Conservation (phyloP, 1,284 basidiomycete species). For the Megacollybia platyphylla region DNA sequence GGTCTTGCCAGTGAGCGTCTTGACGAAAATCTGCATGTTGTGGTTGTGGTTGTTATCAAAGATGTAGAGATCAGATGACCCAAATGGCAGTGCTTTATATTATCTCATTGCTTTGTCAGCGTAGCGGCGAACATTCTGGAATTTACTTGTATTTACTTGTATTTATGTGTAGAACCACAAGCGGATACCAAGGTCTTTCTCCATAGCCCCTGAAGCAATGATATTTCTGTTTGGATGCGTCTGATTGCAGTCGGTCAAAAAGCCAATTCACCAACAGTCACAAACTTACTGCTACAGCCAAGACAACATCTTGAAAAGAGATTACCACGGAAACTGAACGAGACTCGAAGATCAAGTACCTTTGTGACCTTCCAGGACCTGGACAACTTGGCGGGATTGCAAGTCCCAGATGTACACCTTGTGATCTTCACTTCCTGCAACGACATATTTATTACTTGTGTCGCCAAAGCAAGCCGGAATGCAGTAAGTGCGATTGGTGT, state of each 20-base stretch:
- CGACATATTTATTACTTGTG: slow-evolving; percentile 51
- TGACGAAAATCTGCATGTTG: slow-evolving; percentile 73
- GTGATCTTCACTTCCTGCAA: slow-evolving; percentile 86
- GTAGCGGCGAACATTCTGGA: no score
- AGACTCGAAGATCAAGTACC: slow-evolving; percentile 28
- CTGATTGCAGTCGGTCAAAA: slow-evolving; percentile 20
- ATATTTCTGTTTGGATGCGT: slow-evolving; percentile 60
- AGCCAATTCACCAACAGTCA: background rate
- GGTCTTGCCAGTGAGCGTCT: slow-evolving; percentile 80
- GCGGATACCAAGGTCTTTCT: slow-evolving; percentile 72
- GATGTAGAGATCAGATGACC: background rate
- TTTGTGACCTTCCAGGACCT: slow-evolving; percentile 69
- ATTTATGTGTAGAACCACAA: slow-evolving; percentile 40
- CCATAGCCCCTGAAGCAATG: slow-evolving; percentile 75
- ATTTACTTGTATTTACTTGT: no score
- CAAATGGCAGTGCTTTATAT: background rate
- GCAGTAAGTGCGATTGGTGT: slow-evolving; percentile 73
- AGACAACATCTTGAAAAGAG: slow-evolving; percentile 46
- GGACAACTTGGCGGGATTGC: slow-evolving; percentile 68
- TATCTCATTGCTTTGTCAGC: no score
- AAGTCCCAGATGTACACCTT: slow-evolving; percentile 87
- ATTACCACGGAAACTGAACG: slow-evolving; percentile 1
- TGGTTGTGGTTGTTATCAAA: slow-evolving; percentile 2
- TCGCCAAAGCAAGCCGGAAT: slow-evolving; percentile 46
- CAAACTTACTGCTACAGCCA: slow-evolving; percentile 56